Conservation (phyloP, 352 stramenopile species). For the Globisporangium apiculatum region DNA sequence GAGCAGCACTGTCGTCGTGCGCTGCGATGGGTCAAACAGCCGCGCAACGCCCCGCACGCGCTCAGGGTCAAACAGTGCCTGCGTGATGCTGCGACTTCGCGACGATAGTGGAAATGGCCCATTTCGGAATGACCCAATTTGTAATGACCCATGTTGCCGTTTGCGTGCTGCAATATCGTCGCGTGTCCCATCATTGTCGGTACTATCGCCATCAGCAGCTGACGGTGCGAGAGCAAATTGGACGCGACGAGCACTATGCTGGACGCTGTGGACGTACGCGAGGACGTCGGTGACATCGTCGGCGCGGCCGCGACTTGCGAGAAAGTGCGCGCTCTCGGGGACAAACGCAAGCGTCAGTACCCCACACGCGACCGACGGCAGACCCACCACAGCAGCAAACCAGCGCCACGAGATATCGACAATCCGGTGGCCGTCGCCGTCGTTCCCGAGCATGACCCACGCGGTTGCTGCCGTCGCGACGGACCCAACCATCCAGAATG, state of each 20-base stretch:
- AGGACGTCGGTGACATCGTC: constrained; percentile 44
- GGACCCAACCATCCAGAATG: constrained; percentile 89
- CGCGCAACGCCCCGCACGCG: constrained; percentile 32
- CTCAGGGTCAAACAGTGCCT: constrained; percentile 60
- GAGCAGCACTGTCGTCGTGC: constrained; percentile 43
- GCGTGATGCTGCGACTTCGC: constrained; percentile 32
- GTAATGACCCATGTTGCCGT: not conserved
- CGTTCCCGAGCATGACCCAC: constrained; percentile 83
- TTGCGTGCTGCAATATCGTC: constrained; percentile 10
- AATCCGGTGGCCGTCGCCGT: constrained; percentile 46
- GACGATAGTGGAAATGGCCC: not conserved
- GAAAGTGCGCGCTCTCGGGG: constrained; percentile 79
- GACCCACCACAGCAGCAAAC: constrained; percentile 67
- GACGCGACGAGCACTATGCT: constrained; percentile 38
- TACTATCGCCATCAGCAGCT: too few relatives aligned
- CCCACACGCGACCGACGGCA: constrained; percentile 70
- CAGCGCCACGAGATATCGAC: constrained; percentile 74
- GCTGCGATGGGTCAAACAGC: constrained; percentile 41
- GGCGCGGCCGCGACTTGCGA: constrained; percentile 57
- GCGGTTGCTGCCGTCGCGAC: constrained; percentile 72
- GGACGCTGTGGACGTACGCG: constrained; percentile 49
- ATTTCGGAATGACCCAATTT: too few relatives aligned
- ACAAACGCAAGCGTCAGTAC: constrained; percentile 57
- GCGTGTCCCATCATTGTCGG: too few relatives aligned
- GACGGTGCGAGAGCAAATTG: constrained; percentile 53